These are phyloP conservation scores for Ascochyta koolunga DNA, from an alignment of 2,329 filamentous ascomycete genomes.

Conservation along the genomic window DNA sequence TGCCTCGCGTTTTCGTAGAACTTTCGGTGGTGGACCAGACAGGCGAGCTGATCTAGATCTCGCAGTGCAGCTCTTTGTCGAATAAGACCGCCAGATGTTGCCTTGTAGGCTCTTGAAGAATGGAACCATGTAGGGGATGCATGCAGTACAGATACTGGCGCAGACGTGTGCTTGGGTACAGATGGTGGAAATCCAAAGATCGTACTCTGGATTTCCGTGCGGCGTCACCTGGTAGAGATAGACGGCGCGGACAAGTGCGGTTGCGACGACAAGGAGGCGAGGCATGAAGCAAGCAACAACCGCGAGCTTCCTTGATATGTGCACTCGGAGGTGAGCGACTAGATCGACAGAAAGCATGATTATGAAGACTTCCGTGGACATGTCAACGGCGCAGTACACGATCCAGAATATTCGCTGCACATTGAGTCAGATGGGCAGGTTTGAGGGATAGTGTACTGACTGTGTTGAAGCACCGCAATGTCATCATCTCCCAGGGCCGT, in stretches of 20 bases:
- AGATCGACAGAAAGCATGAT: constrained; percentile 40
- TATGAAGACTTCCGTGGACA: constrained; percentile 39
- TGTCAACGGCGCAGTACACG: constrained; percentile 42
- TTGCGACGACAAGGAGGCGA: constrained; percentile 34
- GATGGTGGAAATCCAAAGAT: constrained; percentile 38
- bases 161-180: constrained; percentile 38
- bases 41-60: not conserved
- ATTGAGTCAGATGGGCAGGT: constrained; percentile 20
- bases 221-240: constrained; percentile 39
- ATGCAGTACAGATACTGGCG: constrained; percentile 39
- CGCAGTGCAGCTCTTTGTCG: constrained; percentile 18
- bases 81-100: constrained; percentile 21
- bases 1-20: constrained; percentile 8
- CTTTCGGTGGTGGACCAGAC: constrained; percentile 1
- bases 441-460: constrained; percentile 22
- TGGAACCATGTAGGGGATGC: constrained; percentile 43
- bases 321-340: constrained; percentile 35
- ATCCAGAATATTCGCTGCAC: constrained; percentile 42
- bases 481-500: constrained; percentile 37
- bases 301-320: constrained; percentile 30
- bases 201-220: constrained; percentile 31
- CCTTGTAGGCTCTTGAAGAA: constrained; percentile 33
- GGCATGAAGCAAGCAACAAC: constrained; percentile 44
- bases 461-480: constrained; percentile 35
- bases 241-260: constrained; percentile 36